Base-by-base conservation (phyloP, 2,329 filamentous ascomycete genomes). In the Lecanicillium sp. region DNA sequence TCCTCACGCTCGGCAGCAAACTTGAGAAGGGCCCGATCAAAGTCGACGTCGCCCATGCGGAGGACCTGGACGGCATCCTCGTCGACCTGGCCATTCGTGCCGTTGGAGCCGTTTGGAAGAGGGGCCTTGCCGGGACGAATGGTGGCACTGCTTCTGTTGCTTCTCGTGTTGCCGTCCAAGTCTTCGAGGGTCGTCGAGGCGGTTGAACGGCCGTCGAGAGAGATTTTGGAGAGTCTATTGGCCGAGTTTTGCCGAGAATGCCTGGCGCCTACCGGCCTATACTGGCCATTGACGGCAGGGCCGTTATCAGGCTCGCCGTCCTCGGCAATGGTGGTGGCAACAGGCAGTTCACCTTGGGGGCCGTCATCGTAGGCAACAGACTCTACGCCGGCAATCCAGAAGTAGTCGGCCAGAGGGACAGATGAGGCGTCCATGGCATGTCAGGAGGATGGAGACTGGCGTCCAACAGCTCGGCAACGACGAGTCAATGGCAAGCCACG, bases 1-100 rank as follows among this genome's bases (percentile, higher is more conserved):
- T 82, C 84, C 53, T 98, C 92, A 47, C 92, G 75, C 66, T 97
- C 90, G n/a, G 82, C 84, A 33, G 92, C 88, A 59, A 98, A 98
- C 64, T 96, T 97, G 53, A 88, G 68, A 49, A 98, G 71, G 18
- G 92, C 90, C 55, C 85, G 81, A 57, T 97, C 92, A 54, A 98
- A 98, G 60, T 97, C 92, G 54, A 86, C 87, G 55, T 94, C 87
- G 42, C 62, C 65, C 45, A 74, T 61, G 25, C 67, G 35, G 12
- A 17, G 15, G 15, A 15, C 19, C 5, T 33, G 50, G 28, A 50
- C 47, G 31, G 56, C 50, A 29, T 61, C 60, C 17, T 59, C 57
- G 30, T 57, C 57, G 32, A 36, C 37, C n/a, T 33, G 36, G 22
- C 48, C 38, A 36, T 37, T 43, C 29, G 40, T 17, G 35, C 48